Evolutionary conservation across 2,329 filamentous ascomycete genomes (phyloP), one percentile per base, ranked within the genome.

Genomic region (Cladosporium phlei): DNA sequence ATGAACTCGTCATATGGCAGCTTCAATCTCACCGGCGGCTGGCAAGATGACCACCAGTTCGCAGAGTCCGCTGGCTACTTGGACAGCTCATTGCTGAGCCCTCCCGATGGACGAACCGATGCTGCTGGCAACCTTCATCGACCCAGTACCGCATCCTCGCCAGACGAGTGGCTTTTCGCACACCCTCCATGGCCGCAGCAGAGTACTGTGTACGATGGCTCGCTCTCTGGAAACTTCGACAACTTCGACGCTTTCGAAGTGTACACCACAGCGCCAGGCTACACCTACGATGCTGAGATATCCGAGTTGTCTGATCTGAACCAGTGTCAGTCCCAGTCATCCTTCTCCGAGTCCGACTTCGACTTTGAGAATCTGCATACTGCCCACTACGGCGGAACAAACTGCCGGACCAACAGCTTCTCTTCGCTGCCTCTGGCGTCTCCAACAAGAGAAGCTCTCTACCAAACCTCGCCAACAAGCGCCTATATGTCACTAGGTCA

Each of bases 1-100:
- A 49, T 49, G 47, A 40, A 49, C 42, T 35, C 40, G 35, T 24
- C 47, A 40, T 46, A 49, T 37, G 47, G 34, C 28, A 49, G 22
- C 29, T 40, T 38, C 32, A 30, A 40, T 3, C 33, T 29, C 12
- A 44, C 46, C n/a, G 32, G 32, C 42, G 42, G 16, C 7, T 45
- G 42, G 42, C 24, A 45, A 16, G 32, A 37, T 2, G 32, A 45
- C 9, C n/a, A n/a, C n/a, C 22, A 12, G 16, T 16, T 29, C 12
- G 22, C 25, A 16, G 16, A 21, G 8, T 14, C 29, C 12, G 21
- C 29, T 11, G 37, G 19, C 38, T 38, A 34, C 7, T 21, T 21
- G 22, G 38, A 16, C 24, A 42, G 46, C 8, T 14, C n/a, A 2
- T 45, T 29, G 11, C 32, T 24, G n/a, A 22, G 12, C 32, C 12